These are phyloP conservation scores for Puccinia horiana DNA, from an alignment of 1,284 basidiomycete genomes.

Conservation along the genomic window DNA sequence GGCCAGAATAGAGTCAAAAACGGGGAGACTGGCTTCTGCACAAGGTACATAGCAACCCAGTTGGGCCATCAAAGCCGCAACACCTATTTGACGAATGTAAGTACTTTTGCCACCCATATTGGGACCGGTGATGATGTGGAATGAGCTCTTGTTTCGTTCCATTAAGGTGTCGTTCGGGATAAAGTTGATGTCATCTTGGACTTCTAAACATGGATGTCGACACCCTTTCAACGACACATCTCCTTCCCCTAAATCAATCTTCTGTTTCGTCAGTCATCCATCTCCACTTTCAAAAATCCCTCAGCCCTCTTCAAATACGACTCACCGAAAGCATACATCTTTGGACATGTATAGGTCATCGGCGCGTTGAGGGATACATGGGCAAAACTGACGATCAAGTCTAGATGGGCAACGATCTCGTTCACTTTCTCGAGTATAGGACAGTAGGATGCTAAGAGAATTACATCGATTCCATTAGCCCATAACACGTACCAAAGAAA, in stretches of 20 bases:
- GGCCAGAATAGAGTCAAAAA: conserved; percentile 95
- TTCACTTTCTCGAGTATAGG: conserved; percentile 88
- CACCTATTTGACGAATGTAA: conserved; percentile 69
- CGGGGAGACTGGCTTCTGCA: conserved; percentile 73
- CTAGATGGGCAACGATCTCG: conserved; percentile 80
- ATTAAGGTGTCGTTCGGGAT: conserved; percentile 93
- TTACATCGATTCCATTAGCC: neutral
- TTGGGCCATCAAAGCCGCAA: conserved; percentile 93
- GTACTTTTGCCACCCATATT: conserved; percentile 92
- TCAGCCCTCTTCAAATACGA: neutral
- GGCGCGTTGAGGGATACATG: conserved; percentile 85
- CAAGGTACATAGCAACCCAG: conserved; percentile 94
- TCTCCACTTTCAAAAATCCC: conserved; percentile 37
- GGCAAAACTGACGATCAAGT: conserved; percentile 87
- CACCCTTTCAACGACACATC: conserved; percentile 76
- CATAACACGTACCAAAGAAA: neutral
- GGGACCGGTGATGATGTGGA: conserved; percentile 69
- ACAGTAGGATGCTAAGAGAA: conserved; percentile 74
- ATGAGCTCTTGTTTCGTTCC: conserved; percentile 66
- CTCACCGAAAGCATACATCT: conserved; percentile 63
- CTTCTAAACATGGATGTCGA: conserved; percentile 93
- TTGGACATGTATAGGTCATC: conserved; percentile 82
- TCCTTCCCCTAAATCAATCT: conserved; percentile 66
- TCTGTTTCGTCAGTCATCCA: conserved; percentile 1
- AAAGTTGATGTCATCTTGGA: conserved; percentile 91